phyloP scores from a whole-genome alignment of 305 asterid species.

The Nicotiana rustica region DNA sequence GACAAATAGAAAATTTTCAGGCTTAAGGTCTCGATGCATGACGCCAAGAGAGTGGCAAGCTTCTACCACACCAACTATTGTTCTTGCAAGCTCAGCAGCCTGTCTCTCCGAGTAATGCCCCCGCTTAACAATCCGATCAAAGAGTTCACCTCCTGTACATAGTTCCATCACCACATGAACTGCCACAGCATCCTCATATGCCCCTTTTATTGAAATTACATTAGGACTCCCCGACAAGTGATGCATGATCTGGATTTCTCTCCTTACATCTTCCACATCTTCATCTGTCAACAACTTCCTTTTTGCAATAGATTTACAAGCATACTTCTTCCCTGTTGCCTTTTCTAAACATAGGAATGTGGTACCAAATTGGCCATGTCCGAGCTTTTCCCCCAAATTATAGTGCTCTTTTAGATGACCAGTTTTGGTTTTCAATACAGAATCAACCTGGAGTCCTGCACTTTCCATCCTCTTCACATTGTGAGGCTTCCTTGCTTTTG shows the following conservation, averaged over 20 bases:
- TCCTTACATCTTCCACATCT: conserved; percentile 77
- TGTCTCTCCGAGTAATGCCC: conserved; percentile 84
- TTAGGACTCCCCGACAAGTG: conserved; percentile 68
- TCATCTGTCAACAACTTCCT: conserved; percentile 61
- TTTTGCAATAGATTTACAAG: conserved; percentile 78
- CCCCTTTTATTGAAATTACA: conserved; percentile 71
- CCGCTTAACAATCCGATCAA: conserved; percentile 71
- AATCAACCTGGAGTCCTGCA: conserved; percentile 66
- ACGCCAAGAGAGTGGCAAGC: conserved; percentile 88
- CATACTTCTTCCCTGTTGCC: conserved; percentile 56
- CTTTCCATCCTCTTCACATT: conserved; percentile 64
- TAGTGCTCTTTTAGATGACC: conserved; percentile 67
- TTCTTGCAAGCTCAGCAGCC: conserved; percentile 83
- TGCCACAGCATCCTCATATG: conserved; percentile 83
- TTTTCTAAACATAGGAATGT: conserved; percentile 66
- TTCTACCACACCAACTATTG: conserved; percentile 72
- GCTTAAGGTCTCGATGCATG: conserved; percentile 88
- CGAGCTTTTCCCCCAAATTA: conserved; percentile 60
- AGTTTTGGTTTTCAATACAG: conserved; percentile 66
- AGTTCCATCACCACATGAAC: conserved; percentile 92
- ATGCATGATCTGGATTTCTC: conserved; percentile 84
- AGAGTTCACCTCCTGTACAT: conserved; percentile 90
- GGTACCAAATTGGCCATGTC: conserved; percentile 71
- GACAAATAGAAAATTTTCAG: conserved; percentile 80
- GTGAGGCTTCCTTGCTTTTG: conserved; percentile 45